Evolutionary conservation across 345 rosid species (phyloP).

Genomic region (Acer saccharum): DNA sequence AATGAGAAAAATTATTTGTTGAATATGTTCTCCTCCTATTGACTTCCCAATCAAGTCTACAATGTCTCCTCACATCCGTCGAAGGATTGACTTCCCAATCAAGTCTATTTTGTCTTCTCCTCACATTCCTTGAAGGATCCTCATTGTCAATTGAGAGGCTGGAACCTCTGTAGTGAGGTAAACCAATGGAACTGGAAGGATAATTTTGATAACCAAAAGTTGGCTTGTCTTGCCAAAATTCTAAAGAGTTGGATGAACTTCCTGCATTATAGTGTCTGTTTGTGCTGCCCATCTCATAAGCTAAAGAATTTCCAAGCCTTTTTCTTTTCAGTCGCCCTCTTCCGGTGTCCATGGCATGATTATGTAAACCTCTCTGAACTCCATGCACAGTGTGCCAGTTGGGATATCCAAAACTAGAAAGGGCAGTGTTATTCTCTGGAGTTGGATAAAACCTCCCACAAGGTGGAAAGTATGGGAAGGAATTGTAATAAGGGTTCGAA

Average conservation of each 20-base stretch:
- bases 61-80: constrained; percentile 21
- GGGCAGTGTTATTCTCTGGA: constrained; percentile 24
- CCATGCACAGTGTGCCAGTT: constrained; percentile 14
- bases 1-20: constrained; percentile 2
- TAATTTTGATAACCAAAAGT: constrained; percentile 21
- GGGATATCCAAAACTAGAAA: constrained; percentile 12
- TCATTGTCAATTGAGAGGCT: constrained; percentile 14
- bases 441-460: constrained; percentile 18
- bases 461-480: constrained; percentile 20
- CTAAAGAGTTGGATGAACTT: constrained; percentile 32
- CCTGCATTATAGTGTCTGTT: constrained; percentile 26
- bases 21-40: constrained; percentile 4
- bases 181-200: constrained; percentile 21
- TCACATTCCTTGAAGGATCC: constrained; percentile 20
- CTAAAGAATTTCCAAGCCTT: constrained; percentile 15
- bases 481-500: constrained; percentile 19
- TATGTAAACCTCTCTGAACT: constrained; percentile 22
- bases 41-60: constrained; percentile 22
- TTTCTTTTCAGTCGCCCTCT: constrained; percentile 33
- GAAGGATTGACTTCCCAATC: constrained; percentile 1
- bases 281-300: constrained; percentile 24
- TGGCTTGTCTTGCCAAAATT: constrained; percentile 16
- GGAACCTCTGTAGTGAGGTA: constrained; percentile 18
- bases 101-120: constrained; percentile 19
- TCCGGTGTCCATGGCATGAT: constrained; percentile 13